A percentile compares a stretch with the other conserved stretches of the same genome.
phyloP scores from a whole-genome alignment of 164 flowering plant genomes.

The Nymphaea thermarum region DNA sequence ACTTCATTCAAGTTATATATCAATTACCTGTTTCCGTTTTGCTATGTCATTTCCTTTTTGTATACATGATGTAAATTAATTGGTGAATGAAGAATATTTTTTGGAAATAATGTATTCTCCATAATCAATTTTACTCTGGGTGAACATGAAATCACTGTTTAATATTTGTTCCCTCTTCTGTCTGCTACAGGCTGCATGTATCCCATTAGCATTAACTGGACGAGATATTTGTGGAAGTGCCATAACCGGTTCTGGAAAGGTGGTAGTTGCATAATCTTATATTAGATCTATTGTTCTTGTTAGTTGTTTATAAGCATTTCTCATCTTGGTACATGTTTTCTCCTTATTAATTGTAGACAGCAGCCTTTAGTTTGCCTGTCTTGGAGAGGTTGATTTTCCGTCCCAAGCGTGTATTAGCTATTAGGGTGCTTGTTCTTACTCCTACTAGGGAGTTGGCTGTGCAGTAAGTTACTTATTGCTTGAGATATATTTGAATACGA shows the following conservation, averaged over 20 bases:
- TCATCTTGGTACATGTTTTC: neutral
- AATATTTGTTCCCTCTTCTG: neutral
- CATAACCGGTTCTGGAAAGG: slow-evolving; percentile 97
- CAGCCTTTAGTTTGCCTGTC: slow-evolving; percentile 83
- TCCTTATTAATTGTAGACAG: slow-evolving; percentile 42
- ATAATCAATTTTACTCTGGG: too few species aligned
- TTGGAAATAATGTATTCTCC: too few species aligned
- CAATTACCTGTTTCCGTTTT: too few species aligned
- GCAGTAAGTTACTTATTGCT: slow-evolving; percentile 46
- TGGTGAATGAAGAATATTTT: too few species aligned
- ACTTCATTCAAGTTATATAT: too few species aligned
- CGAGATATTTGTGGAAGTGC: slow-evolving; percentile 99
- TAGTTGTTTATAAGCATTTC: neutral
- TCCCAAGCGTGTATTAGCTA: slow-evolving; percentile 74
- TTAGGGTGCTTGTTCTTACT: slow-evolving; percentile 83
- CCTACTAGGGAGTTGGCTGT: slow-evolving; percentile 96
- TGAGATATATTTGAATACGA: too few species aligned
- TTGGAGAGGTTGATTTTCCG: slow-evolving; percentile 77
- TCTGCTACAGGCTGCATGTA: slow-evolving; percentile 70
- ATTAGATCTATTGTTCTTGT: too few species aligned
- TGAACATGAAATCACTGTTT: too few species aligned
- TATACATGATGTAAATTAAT: too few species aligned
- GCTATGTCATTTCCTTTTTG: too few species aligned
- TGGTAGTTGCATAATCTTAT: slow-evolving; percentile 7
- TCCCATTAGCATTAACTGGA: slow-evolving; percentile 73